Evolutionary conservation across 2,329 filamentous ascomycete species (phyloP).

Genomic region (Aspergillus sp.): DNA sequence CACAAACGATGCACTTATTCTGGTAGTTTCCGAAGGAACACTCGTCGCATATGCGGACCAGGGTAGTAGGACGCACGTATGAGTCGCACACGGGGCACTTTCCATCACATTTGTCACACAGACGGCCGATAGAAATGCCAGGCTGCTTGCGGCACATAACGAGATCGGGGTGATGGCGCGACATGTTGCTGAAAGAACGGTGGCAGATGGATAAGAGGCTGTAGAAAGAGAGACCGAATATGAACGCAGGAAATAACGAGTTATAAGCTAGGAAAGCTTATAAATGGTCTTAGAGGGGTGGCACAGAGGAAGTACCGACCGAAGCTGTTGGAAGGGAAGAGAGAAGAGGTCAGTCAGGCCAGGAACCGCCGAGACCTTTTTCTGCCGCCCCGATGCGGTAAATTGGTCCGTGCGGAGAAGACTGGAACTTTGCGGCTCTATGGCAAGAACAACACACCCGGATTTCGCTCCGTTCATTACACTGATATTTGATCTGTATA

Average conservation of each 20-base stretch:
- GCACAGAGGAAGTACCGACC: not conserved
- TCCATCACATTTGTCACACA: conserved; percentile 99
- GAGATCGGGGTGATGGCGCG: conserved; percentile 93
- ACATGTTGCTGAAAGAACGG: conserved; percentile 58
- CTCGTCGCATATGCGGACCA: conserved; percentile 98
- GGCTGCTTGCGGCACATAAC: conserved; percentile 99
- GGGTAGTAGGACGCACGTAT: conserved; percentile 95
- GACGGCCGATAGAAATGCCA: conserved; percentile 94
- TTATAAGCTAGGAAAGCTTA: not conserved
- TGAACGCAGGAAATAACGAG: not conserved
- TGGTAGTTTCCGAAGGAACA: conserved; percentile 99
- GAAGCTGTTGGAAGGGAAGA: conserved; percentile 14
- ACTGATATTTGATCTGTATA: not conserved
- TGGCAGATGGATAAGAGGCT: not conserved
- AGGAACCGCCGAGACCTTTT: conserved; percentile 12
- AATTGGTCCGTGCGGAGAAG: conserved; percentile 31
- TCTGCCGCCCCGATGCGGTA: conserved; percentile 42
- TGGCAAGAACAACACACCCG: conserved; percentile 12
- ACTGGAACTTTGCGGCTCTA: conserved; percentile 6
- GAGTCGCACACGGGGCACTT: conserved; percentile 99
- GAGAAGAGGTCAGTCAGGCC: not conserved
- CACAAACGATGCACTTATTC: conserved; percentile 99
- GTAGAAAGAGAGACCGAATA: not conserved
- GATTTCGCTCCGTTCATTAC: not conserved
- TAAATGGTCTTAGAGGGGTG: not conserved